Evolutionary conservation across 805 yeast genomes (phyloP).

Genomic region (Metschnikowia picachoensis): DNA sequence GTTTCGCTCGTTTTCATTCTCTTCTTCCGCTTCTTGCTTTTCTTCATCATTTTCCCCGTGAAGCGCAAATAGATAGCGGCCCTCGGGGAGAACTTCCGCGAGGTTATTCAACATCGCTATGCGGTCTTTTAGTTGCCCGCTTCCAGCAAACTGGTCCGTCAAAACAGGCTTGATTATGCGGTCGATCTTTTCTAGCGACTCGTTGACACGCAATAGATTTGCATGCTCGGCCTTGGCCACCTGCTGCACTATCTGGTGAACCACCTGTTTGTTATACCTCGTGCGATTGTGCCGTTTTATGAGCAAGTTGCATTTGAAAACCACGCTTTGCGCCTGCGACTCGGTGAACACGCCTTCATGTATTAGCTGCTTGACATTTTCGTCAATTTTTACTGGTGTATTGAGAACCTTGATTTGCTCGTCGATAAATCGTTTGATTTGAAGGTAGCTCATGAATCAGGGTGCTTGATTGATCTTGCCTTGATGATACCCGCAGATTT

Average conservation of each 20-base stretch:
- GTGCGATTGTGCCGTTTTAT: constrained; percentile 27
- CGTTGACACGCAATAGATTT: constrained; percentile 26
- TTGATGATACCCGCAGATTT: too few relatives aligned
- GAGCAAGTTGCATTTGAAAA: constrained; percentile 23
- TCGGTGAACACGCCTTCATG: constrained; percentile 8
- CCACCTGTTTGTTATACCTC: constrained; percentile 28
- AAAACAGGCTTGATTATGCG: constrained; percentile 25
- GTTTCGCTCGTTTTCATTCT: constrained; percentile 1
- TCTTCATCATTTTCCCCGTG: constrained; percentile 11
- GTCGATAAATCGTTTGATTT: constrained; percentile 34
- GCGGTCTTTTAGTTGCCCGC: constrained; percentile 13
- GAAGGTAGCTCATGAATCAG: constrained; percentile 21
- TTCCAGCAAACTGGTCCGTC: constrained; percentile 21
- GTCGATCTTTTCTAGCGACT: constrained; percentile 22
- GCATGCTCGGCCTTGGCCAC: constrained; percentile 30
- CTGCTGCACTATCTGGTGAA: constrained; percentile 36
- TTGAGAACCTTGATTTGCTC: constrained; percentile 26
- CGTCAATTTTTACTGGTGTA: constrained; percentile 24
- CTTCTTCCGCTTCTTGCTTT: not conserved
- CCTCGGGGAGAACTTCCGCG: constrained; percentile 32
- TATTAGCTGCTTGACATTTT: constrained; percentile 16
- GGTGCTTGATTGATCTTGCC: too few relatives aligned
- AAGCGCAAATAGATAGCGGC: constrained; percentile 25
- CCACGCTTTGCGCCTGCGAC: constrained; percentile 14
- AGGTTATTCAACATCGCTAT: constrained; percentile 23